Base-by-base conservation (phyloP, 139 green algal species). In the Chlorella sp. region DNA sequence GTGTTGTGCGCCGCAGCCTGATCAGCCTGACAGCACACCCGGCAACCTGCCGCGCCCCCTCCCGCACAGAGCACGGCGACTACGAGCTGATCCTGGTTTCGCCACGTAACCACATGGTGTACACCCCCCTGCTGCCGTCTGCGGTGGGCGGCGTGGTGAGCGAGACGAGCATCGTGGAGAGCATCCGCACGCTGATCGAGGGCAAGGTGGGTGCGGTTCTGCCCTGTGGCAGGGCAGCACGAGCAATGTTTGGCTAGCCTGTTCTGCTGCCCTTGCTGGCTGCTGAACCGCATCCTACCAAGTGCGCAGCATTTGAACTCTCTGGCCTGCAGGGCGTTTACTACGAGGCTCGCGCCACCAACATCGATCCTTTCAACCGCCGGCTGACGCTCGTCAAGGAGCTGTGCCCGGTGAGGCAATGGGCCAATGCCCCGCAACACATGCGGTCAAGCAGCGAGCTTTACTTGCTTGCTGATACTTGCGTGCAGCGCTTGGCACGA, bases 281-380 rank as follows among this genome's bases (percentile, higher is more conserved):
- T n/a, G n/a, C n/a, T n/a, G n/a, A n/a, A n/a, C n/a, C n/a, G n/a
- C n/a, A n/a, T n/a, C n/a, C n/a, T n/a, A n/a, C n/a, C n/a, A n/a
- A n/a, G n/a, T n/a, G n/a, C n/a, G n/a, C n/a, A n/a, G n/a, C n/a
- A n/a, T n/a, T n/a, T n/a, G n/a, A n/a, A n/a, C n/a, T n/a, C n/a
- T n/a, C n/a, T n/a, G n/a, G n/a, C n/a, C 26, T 18, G 23, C 70
- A 76, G 70, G 70, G 86, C 56, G 79, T 89, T 30, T 98, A 94
- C 86, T 93, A 95, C 83, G 93, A 98, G 88, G 94, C 95, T 0
- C 74, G 92, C 44, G 94, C 87, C 80, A 88, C 93, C 75, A 84
- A 90, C 56, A 89, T 98, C 47, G 94, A 98, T 85, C 89, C 91
- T 2, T 47, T 28, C 38, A 34, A 16, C 60, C 72, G 44, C 28